Evolutionary conservation across 1,139 yeast genomes (phyloP), one percentile per base, ranked within the genome.

Genomic region (Saccharomyces pastorianus): DNA sequence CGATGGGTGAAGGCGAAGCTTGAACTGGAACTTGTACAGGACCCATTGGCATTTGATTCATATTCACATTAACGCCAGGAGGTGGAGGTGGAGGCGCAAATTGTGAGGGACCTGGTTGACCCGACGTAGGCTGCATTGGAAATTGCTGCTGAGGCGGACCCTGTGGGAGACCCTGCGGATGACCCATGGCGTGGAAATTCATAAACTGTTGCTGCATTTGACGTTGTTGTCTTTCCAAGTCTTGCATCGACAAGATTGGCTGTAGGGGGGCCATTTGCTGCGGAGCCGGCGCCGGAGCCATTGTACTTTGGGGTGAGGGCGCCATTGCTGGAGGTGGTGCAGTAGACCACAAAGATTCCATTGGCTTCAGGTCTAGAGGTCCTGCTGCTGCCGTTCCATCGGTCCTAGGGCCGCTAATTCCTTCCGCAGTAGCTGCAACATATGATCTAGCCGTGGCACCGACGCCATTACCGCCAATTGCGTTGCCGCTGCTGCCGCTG

Each of bases 331-430:
- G 50, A 47, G 55, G 53, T 42, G 58, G 48, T 52, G 55, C 46
- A 53, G 59, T 55, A 49, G 54, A 57, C 89, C 89, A 84, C 51
- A 84, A 66, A 2, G 87, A 82, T 51, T 83, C 86, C 78, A 83
- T 79, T 52, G 90, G 89, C 63, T 79, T 80, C 66, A 83, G 65
- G 28, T 80, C 79, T 47, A 73, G 77, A 51, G 68, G 56, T 29
- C 69, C 61, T 8, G 55, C 49, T 23, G 55, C 51, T 31, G 63
- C 65, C 61, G 20, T 65, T 58, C 51, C 59, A n/a, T 51, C 13
- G 23, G 61, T 53, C 66, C 70, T 50, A 48, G 67, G 68, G 52
- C 66, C 71, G 61, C 73, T 53, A 52, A 70, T 53, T 62, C 70
- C 32, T 13, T 28, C 64, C 3, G 49, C 59, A 62, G 55, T 61